These are phyloP conservation scores for Durio zibethinus DNA, from an alignment of 345 rosid species.

Conservation along the genomic window DNA sequence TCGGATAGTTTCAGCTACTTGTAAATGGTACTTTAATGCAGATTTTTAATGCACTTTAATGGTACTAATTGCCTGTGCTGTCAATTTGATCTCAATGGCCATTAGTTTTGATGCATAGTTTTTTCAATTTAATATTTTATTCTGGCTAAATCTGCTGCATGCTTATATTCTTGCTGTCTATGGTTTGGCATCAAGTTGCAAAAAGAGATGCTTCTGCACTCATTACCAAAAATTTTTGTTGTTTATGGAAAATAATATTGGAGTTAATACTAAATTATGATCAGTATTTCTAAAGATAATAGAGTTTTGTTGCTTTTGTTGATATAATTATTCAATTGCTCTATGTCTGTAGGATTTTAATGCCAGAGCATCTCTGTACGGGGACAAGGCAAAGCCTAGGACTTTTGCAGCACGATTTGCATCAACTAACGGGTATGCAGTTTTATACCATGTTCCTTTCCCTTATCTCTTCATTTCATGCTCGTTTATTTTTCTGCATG, in stretches of 20 bases:
- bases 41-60: not conserved
- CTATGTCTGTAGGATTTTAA: conserved; percentile 55
- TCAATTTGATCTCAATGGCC: not conserved
- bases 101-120: not conserved
- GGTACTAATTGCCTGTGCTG: not conserved
- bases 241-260: conserved; percentile 11
- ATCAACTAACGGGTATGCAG: conserved; percentile 71
- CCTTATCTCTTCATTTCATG: not conserved
- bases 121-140: not conserved
- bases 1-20: not conserved
- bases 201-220: not conserved
- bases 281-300: not conserved
- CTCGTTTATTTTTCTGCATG: not conserved
- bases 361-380: conserved; percentile 80
- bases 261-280: not conserved
- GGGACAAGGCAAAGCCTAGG: conserved; percentile 86
- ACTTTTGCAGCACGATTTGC: conserved; percentile 85
- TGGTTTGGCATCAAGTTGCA: not conserved
- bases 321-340: conserved; percentile 4
- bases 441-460: not conserved
- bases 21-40: not conserved
- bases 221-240: not conserved
- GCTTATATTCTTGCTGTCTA: not conserved
- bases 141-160: not conserved
- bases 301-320: not conserved